Base-by-base conservation (phyloP, 371 early-diverging fungal genomes). In the Chytridiales sp. region DNA sequence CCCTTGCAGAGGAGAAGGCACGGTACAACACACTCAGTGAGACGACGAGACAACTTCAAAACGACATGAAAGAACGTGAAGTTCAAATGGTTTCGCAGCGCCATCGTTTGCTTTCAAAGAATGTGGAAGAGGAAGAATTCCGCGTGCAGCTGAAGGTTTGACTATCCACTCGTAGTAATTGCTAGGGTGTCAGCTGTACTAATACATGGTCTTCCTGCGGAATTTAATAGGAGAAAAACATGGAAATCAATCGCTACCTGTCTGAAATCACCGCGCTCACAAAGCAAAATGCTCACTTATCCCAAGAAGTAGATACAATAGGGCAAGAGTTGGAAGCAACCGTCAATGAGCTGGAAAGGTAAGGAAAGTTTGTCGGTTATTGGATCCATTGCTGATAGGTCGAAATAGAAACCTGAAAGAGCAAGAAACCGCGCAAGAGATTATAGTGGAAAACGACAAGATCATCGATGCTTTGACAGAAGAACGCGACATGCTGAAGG, bases 301-400 rank as follows among this genome's bases (percentile, higher is more conserved):
- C 52, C 11, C 27, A 11, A 0, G 76, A 79, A 32, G 60, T 73
- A 4, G 76, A 76, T 27, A 46, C 58, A 4, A 57, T 79, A 36
- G 65, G 62, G 1, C 58, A 66, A 41, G 79, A 79, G 55, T 56
- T 79, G 19, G 76, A 76, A 24, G 76, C 72, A 15, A 62, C 76
- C 5, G 71, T 79, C 9, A 34, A 8, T 26, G 75, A 79, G 62
- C 52, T 79, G 1, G 79, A 79, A 22, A 67, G 64, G 75, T 74
- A 21, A 6, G 32, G 3, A 31, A n/a, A 6, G 9, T 62, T 5
- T 42, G 6, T 13, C 6, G 5, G 4, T 34, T 3, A 4, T 17
- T 43, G 15, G 3, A 11, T 13, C n/a, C 26, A 42, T 21, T 8
- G 1, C 1, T 17, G 11, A 52, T 21, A 8, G 21, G 2, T 17